Conservation (phyloP, 768 basidiomycete species). For the Mycena kentingensis region DNA sequence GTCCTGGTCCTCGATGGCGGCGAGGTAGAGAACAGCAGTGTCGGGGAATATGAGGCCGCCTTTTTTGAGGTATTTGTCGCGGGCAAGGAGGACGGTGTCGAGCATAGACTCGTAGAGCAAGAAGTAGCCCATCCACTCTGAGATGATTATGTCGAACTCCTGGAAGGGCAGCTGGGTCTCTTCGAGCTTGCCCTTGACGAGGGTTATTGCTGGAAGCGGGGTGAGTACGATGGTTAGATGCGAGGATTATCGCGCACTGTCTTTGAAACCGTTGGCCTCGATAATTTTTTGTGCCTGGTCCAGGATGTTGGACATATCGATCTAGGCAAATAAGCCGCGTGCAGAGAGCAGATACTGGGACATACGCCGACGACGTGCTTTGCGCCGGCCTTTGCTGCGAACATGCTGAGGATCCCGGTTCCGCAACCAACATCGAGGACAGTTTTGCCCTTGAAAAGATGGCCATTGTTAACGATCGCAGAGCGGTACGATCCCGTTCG, state of each 20-base stretch:
- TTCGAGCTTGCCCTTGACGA: constrained; percentile 98
- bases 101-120: constrained; percentile 99
- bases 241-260: constrained; percentile 64
- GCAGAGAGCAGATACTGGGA: constrained; percentile 17
- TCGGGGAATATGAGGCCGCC: constrained; percentile 96
- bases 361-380: constrained; percentile 90
- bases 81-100: constrained; percentile 94
- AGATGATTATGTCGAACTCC: constrained; percentile 97
- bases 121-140: constrained; percentile 99
- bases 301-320: constrained; percentile 99
- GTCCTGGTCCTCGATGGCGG: constrained; percentile 98
- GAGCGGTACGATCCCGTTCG: constrained; percentile 94
- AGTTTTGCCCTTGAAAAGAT: constrained; percentile 95
- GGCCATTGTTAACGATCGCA: constrained; percentile 91
- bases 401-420: constrained; percentile 97
- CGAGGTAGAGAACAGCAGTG: constrained; percentile 86
- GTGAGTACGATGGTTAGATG: constrained; percentile 11
- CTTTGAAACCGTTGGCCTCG: constrained; percentile 93
- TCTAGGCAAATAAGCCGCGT: constrained; percentile 45
- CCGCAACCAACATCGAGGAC: constrained; percentile 99
- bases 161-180: constrained; percentile 86
- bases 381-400: constrained; percentile 94
- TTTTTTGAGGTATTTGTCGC: constrained; percentile 94
- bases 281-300: constrained; percentile 98
- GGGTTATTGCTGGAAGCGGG: constrained; percentile 71